Percentiles rank a stretch among this genome's conserved stretches.
Conservation (phyloP, 139 green algal species). For the Chlamydomonas sp. region DNA sequence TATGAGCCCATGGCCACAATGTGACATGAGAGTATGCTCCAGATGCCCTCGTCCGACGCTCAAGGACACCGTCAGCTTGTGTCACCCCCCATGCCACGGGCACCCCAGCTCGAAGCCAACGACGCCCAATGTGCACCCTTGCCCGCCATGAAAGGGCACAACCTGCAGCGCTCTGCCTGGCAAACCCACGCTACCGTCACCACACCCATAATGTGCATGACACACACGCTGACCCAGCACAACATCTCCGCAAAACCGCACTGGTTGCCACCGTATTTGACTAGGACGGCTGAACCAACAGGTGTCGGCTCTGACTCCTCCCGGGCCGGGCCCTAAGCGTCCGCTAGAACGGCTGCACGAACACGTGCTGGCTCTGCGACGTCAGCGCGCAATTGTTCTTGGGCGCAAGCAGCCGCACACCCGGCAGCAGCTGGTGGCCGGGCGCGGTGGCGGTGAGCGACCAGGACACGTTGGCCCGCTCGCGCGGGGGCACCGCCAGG, state of each 20-base stretch:
- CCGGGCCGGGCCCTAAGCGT: neutral
- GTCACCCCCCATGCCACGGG: too few species aligned
- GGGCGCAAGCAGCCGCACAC: conserved; percentile 41
- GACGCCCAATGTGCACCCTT: too few species aligned
- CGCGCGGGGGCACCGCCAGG: conserved; percentile 17
- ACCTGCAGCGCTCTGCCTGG: too few species aligned
- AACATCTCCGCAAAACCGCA: too few species aligned
- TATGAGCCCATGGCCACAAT: too few species aligned
- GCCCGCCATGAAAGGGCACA: too few species aligned
- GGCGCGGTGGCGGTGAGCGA: conserved; percentile 49
- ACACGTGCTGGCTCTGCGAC: conserved; percentile 47
- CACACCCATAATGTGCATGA: neutral
- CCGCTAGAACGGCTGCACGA: conserved; percentile 57
- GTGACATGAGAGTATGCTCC: too few species aligned
- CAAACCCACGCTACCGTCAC: neutral
- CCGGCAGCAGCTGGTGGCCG: conserved; percentile 52
- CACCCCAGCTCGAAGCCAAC: too few species aligned
- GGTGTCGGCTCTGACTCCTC: neutral
- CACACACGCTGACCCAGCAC: neutral
- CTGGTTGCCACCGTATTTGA: neutral
- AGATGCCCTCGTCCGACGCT: too few species aligned
- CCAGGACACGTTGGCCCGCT: conserved; percentile 47
- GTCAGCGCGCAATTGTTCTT: conserved; percentile 39
- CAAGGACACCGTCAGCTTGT: too few species aligned
- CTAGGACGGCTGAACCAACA: neutral